Conservation (phyloP, 2,329 filamentous ascomycete species). For the Westerdykella aurantiaca region DNA sequence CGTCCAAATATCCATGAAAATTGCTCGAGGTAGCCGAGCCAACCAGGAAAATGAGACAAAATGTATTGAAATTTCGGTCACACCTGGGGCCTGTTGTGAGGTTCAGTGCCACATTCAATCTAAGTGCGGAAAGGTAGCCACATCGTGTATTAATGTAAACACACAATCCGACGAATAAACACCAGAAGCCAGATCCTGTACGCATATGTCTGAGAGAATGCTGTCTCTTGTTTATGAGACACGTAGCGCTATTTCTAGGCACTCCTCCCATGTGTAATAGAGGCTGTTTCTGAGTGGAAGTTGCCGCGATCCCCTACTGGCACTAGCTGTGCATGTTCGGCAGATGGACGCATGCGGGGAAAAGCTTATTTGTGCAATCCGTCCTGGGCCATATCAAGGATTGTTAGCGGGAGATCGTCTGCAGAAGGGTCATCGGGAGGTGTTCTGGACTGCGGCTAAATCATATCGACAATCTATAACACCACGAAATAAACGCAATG, state of each 20-base stretch:
- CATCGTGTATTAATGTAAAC: not conserved
- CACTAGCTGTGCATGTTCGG: conserved; percentile 17
- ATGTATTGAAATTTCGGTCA: conserved; percentile 14
- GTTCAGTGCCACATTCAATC: conserved; percentile 10
- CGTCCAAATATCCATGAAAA: conserved; percentile 18
- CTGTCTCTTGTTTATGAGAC: not conserved
- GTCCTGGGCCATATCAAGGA: conserved; percentile 11
- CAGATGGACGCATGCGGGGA: conserved; percentile 27
- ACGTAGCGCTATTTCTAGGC: not conserved
- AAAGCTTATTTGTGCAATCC: conserved; percentile 22
- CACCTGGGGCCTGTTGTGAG: conserved; percentile 14
- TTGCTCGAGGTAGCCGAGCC: conserved; percentile 17
- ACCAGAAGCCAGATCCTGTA: not conserved
- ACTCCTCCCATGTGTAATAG: not conserved
- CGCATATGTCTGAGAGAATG: not conserved
- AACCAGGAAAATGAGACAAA: conserved; percentile 11
- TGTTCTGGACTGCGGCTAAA: conserved; percentile 26
- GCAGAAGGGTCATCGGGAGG: conserved; percentile 7
- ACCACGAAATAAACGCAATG: not conserved
- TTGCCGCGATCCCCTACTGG: conserved; percentile 5
- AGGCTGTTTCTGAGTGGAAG: not conserved
- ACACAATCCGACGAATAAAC: not conserved
- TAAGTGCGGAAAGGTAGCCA: conserved; percentile 4
- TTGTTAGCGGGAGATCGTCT: conserved; percentile 15
- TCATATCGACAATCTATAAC: conserved; percentile 15